phyloP scores from a whole-genome alignment of 202 grass and related monocot species.

The Zizania palustris region DNA sequence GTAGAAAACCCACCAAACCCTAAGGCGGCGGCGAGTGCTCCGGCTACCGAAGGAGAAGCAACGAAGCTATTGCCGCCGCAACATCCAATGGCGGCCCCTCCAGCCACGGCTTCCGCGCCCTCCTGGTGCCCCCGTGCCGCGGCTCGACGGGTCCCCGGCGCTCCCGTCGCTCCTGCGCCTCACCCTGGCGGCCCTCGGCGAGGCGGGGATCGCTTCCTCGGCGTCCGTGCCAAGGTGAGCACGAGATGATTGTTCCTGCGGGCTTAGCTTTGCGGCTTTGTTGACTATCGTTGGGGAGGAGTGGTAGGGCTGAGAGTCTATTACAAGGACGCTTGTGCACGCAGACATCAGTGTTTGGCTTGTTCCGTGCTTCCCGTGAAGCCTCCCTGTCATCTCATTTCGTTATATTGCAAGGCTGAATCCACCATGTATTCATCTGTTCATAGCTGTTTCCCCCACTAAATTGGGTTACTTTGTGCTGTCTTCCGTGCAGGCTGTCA shows the following conservation, averaged over 20 bases:
- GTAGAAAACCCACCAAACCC: neutral
- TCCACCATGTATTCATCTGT: neutral
- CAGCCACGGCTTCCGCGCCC: constrained; percentile 31
- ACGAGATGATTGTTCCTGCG: neutral
- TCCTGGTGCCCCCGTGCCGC: constrained; percentile 11
- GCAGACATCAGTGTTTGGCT: neutral
- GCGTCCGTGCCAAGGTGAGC: constrained; percentile 36
- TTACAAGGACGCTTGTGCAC: neutral
- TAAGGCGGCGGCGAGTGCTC: constrained; percentile 25
- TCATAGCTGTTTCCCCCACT: neutral
- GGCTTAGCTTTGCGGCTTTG: neutral
- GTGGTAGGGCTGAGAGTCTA: neutral
- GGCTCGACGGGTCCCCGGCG: neutral
- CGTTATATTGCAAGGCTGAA: neutral
- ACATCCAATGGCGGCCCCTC: constrained; percentile 16
- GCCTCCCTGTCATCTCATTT: neutral
- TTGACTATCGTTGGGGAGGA: neutral
- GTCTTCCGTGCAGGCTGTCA: neutral
- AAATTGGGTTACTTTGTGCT: neutral
- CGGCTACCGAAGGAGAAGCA: neutral
- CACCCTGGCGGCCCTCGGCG: neutral
- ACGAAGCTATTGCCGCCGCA: neutral
- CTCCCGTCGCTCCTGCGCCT: neutral
- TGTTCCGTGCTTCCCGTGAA: neutral
- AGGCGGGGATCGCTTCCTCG: neutral